Conservation (phyloP, 495 filamentous ascomycete genomes). For the Apiosordaria backusii region DNA sequence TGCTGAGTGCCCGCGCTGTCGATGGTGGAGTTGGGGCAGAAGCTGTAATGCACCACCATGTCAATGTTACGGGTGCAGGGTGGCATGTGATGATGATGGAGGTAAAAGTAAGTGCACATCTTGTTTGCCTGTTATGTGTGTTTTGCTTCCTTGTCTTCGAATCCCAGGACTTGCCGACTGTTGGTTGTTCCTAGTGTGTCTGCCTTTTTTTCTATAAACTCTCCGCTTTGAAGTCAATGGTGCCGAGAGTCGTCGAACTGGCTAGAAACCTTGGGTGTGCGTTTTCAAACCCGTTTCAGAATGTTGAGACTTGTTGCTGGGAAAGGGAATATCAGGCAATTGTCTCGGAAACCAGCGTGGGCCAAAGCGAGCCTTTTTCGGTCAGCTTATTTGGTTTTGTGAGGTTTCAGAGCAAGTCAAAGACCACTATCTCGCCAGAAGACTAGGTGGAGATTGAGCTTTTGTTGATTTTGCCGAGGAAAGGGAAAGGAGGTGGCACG, state of each 20-base stretch:
- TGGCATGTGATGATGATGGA: slow-evolving; percentile 36
- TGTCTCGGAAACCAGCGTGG: neutral
- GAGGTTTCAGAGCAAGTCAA: neutral
- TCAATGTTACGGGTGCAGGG: slow-evolving; percentile 40
- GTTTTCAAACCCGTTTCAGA: neutral
- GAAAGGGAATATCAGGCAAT: neutral
- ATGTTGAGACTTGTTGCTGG: neutral
- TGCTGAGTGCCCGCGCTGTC: slow-evolving; percentile 20
- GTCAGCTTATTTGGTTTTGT: neutral
- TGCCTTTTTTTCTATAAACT: neutral
- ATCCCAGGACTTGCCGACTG: neutral
- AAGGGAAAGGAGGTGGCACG: neutral
- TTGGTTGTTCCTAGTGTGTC: neutral
- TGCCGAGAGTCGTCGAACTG: neutral
- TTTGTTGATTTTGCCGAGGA: neutral
- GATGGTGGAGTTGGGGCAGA: slow-evolving; percentile 31
- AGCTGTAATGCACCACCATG: slow-evolving; percentile 40
- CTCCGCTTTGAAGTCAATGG: neutral
- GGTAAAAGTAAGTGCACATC: slow-evolving; percentile 24
- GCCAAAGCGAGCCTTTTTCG: neutral
- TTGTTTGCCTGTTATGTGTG: neutral
- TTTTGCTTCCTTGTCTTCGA: neutral
- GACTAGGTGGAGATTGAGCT: neutral
- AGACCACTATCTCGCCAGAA: neutral
- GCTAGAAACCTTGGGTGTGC: neutral